Evolutionary conservation across 2,329 filamentous ascomycete genomes (phyloP).

Genomic region (Pseudogymnoascus sp.): DNA sequence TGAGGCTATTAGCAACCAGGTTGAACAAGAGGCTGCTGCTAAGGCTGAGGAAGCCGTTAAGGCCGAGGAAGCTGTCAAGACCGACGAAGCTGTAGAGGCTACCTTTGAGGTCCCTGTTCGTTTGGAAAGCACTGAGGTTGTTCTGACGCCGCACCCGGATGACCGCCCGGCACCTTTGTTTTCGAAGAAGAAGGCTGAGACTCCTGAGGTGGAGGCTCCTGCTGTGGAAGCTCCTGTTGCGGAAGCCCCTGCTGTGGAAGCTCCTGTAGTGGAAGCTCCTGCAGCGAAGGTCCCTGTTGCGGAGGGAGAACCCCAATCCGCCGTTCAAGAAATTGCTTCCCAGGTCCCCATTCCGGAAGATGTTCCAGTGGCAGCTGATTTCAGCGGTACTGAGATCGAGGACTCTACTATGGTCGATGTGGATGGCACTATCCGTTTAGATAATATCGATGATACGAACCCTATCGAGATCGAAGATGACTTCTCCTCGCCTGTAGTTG

Average conservation of each 20-base stretch:
- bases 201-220: conserved; percentile 1
- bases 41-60: conserved; percentile 10
- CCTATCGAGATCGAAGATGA: conserved; percentile 7
- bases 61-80: conserved; percentile 11
- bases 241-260: not conserved
- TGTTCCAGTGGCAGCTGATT: conserved; percentile 26
- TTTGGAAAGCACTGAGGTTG: conserved; percentile 13
- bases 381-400: conserved; percentile 1
- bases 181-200: conserved; percentile 31
- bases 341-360: conserved; percentile 14
- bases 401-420: conserved; percentile 2
- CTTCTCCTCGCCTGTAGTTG: conserved; percentile 61
- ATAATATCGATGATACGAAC: not conserved
- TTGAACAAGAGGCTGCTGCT: conserved; percentile 8
- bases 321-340: not conserved
- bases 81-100: conserved; percentile 7
- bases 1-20: conserved; percentile 19
- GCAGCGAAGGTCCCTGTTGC: not conserved
- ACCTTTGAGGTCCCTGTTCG: conserved; percentile 10
- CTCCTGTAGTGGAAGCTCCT: not conserved
- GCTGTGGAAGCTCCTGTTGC: not conserved
- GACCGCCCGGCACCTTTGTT: conserved; percentile 64
- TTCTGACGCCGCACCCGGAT: conserved; percentile 50
- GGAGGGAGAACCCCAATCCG: not conserved
- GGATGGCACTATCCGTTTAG: not conserved